Conservation (phyloP, 1,139 yeast species). For the Diutina siamensis region DNA sequence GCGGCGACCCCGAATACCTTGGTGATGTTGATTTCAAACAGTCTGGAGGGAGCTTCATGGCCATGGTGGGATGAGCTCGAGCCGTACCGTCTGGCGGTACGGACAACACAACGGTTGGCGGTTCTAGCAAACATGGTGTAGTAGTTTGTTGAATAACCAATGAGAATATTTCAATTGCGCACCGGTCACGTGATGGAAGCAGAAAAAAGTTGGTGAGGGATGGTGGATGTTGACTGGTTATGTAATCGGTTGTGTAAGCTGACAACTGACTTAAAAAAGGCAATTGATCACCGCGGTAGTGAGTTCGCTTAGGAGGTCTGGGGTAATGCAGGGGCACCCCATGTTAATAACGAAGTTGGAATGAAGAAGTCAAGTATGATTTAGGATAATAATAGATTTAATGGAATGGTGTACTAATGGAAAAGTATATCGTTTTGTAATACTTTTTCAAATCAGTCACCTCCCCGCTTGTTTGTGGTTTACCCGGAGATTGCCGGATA, state of each 20-base stretch:
- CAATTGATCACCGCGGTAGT: no score
- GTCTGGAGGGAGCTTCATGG: slow-evolving; percentile 16
- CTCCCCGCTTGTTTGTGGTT: no score
- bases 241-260: no score
- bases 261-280: no score
- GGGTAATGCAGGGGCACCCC: background rate
- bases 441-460: no score
- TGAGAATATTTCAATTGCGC: background rate
- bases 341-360: no score
- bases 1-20: slow-evolving; percentile 34
- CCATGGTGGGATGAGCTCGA: slow-evolving; percentile 16
- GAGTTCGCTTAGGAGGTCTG: background rate
- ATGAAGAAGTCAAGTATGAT: background rate
- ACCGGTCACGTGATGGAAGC: background rate
- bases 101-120: slow-evolving; percentile 5
- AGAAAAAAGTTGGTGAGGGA: background rate
- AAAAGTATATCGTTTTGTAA: no score
- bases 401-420: no score
- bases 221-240: background rate
- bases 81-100: slow-evolving; percentile 5
- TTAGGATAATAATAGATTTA: no score
- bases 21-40: slow-evolving; percentile 27
- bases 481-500: no score
- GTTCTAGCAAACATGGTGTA: slow-evolving; percentile 6
- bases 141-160: background rate